Base-by-base conservation (phyloP, 1,284 basidiomycete species). In the Hypsizygus ulmarius region DNA sequence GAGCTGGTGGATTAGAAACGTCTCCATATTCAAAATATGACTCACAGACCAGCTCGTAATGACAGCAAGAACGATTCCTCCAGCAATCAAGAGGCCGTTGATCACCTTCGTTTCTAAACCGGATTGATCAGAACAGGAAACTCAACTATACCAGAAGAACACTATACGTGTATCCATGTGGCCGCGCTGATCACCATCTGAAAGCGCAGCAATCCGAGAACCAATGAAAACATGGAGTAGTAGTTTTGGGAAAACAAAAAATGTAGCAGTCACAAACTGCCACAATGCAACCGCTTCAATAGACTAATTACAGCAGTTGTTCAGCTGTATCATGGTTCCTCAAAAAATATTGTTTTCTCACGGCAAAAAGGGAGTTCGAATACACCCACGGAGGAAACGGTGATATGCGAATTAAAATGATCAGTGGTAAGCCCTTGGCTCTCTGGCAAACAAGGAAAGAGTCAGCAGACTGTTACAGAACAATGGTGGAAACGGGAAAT, bases 381-480 rank as follows among this genome's bases (percentile, higher is more conserved):
- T 90, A 92, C 0, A 84, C 83, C 87, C 87, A 86, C 14, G 90
- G 88, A 45, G 90, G 88, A 60, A 93, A 80, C 2, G 90, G 85
- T 5, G 86, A 90, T 15, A 89, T 64, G n/a, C 90, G 81, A 55
- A 92, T 84, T 38, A 93, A 74, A 55, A 90, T 77, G 38, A 93
- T 88, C 16, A 93, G 68, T 12, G 84, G 84, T 10, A 92, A 69
- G 5, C 89, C 86, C 61, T 83, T 86, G 9, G 81, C 76, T 55
- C 69, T 72, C 86, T 88, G 55, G 10, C 41, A 52, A 55, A 16
- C 27, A 18, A 41, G 41, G 33, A 49, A 51, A 14, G 29, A 42
- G n/a, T n/a, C 21, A 25, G 21, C 3, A 25, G 21, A 25, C 21
- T 50, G 44, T 40, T 9, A 28, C 19, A 18, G 14, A 18, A 39